Conservation (phyloP, 345 rosid species). For the Corchorus olitorius region DNA sequence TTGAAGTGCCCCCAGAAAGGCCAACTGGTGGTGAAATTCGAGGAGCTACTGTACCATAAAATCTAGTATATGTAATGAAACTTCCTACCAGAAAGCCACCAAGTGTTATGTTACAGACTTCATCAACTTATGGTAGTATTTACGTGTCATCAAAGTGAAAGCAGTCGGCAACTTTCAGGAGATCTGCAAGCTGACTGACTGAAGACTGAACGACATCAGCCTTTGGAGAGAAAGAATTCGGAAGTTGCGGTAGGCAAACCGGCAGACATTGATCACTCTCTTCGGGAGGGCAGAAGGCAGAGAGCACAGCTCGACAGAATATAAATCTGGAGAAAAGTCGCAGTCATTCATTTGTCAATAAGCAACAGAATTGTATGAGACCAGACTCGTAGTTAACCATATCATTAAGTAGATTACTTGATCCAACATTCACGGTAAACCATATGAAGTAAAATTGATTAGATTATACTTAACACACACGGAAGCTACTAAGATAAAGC, state of each 20-base stretch:
- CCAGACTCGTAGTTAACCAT: neutral
- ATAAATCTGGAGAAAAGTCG: slow-evolving; percentile 65
- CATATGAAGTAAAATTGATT: neutral
- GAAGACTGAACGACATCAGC: slow-evolving; percentile 54
- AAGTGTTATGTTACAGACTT: slow-evolving; percentile 15
- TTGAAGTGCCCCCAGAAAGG: neutral
- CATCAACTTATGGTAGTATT: slow-evolving; percentile 18
- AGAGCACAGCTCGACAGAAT: slow-evolving; percentile 74
- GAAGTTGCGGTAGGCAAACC: slow-evolving; percentile 79
- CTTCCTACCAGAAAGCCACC: slow-evolving; percentile 24
- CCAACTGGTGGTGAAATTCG: slow-evolving; percentile 1
- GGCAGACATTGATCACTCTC: slow-evolving; percentile 63
- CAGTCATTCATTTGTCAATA: neutral
- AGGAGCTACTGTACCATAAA: slow-evolving; percentile 10
- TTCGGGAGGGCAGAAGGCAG: slow-evolving; percentile 45
- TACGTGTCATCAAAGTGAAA: slow-evolving; percentile 48
- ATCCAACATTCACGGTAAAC: neutral
- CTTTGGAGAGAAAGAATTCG: slow-evolving; percentile 55
- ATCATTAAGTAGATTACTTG: neutral
- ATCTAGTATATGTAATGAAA: neutral
- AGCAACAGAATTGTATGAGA: neutral
- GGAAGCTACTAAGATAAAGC: neutral
- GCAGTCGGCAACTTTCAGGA: slow-evolving; percentile 55
- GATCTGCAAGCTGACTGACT: slow-evolving; percentile 58
- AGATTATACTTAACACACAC: neutral